Evolutionary conservation across 768 basidiomycete species (phyloP), one percentile per base, ranked within the genome.

Genomic region (Hortiboletus campestris): DNA sequence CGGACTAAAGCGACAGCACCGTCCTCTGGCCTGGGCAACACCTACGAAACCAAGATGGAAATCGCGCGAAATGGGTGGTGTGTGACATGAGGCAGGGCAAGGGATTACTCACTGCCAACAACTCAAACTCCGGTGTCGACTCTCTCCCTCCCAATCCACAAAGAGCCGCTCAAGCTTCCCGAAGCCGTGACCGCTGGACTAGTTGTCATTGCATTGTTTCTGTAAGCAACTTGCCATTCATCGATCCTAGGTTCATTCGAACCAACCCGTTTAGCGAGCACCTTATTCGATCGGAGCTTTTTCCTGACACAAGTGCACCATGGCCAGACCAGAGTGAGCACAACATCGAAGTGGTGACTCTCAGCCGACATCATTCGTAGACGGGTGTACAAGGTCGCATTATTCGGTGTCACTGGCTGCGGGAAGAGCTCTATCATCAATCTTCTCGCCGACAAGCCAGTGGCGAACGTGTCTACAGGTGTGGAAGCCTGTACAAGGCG

Each of bases 401-500:
- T 70, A 12, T 63, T 72, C 35, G 69, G 69, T 39, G 61, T 63
- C 52, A 65, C 60, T 13, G 69, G 69, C n/a, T 56, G 61, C 45
- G 71, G 69, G 29, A 70, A 70, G 53, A 70, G 69, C 42, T 72
- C 69, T 0, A 51, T 70, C 52, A 44, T 72, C 51, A 71, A 71
- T 28, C 58, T 71, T 46, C 58, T 71, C 49, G 63, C 64, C 2
- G 70, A 64, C 13, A 34, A 59, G 12, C 49, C 63, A 4, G 39
- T 62, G 12, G 76, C 76, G 1, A 35, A 51, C 1, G 63, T 70
- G 10, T 74, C 74, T 4, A 63, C 60, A 16, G 56, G 64, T 2
- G 70, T 69, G 0, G 56, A 56, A 1, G 71, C 72, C 8, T 75
- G 71, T 40, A 80, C 79, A 1, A 70, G 63, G 34, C 50, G 65